Percentiles rank a stretch among this genome's conserved stretches.
These are phyloP conservation scores for Sparassis latifolia DNA, from an alignment of 1,284 basidiomycete genomes.

Conservation along the genomic window DNA sequence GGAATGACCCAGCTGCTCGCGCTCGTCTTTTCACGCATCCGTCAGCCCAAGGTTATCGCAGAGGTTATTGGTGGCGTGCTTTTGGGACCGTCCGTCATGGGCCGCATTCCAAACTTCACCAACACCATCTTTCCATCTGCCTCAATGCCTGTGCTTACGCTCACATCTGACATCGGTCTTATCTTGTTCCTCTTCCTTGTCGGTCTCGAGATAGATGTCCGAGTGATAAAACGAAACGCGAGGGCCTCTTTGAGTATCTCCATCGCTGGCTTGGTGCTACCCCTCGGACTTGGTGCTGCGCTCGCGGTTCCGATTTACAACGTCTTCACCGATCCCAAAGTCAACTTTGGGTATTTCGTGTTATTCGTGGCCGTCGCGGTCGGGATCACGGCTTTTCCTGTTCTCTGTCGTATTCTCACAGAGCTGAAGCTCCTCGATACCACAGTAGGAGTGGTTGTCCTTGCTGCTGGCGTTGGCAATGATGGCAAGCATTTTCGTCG, in stretches of 20 bases:
- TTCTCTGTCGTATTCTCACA: slow-evolving; percentile 58
- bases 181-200: slow-evolving; percentile 89
- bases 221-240: slow-evolving; percentile 46
- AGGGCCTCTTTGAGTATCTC: slow-evolving; percentile 42
- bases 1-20: slow-evolving; percentile 68
- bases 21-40: slow-evolving; percentile 54
- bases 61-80: slow-evolving; percentile 85
- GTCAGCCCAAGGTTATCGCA: slow-evolving; percentile 83
- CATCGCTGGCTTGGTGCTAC: slow-evolving; percentile 50
- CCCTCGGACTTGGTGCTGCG: slow-evolving; percentile 62
- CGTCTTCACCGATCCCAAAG: slow-evolving; percentile 44
- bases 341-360: slow-evolving; percentile 62
- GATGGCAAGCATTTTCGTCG: slow-evolving; percentile 31
- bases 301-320: slow-evolving; percentile 60
- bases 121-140: slow-evolving; percentile 67
- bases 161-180: slow-evolving; percentile 85
- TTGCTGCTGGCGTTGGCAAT: slow-evolving; percentile 69
- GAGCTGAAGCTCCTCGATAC: slow-evolving; percentile 45
- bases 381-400: slow-evolving; percentile 59
- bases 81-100: slow-evolving; percentile 68
- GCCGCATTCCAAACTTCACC: slow-evolving; percentile 70
- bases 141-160: slow-evolving; percentile 69
- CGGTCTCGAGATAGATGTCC: slow-evolving; percentile 82
- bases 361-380: slow-evolving; percentile 65
- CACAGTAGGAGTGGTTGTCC: slow-evolving; percentile 59